These are phyloP conservation scores for Aspergillus bombycis DNA, from an alignment of 2,329 filamentous ascomycete genomes.

Conservation along the genomic window DNA sequence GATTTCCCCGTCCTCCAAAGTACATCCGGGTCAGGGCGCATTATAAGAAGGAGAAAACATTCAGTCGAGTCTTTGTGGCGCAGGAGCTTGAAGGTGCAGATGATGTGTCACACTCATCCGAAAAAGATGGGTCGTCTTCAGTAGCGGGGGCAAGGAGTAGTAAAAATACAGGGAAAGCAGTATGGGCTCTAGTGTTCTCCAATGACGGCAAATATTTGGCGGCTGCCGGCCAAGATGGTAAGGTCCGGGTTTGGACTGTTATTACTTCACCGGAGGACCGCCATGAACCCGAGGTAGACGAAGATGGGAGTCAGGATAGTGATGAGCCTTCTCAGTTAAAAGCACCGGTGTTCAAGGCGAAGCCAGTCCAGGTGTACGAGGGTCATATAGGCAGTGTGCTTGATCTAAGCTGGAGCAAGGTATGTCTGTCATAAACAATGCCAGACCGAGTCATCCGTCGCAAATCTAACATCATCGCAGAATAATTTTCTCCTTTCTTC, in stretches of 20 bases:
- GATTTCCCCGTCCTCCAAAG: slow-evolving; percentile 83
- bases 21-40: slow-evolving; percentile 85
- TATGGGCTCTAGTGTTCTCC: slow-evolving; percentile 94
- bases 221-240: slow-evolving; percentile 84
- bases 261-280: slow-evolving; percentile 82
- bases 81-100: slow-evolving; percentile 77
- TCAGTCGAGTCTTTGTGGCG: slow-evolving; percentile 85
- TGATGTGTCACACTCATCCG: slow-evolving; percentile 31
- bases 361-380: slow-evolving; percentile 76
- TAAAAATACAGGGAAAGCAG: slow-evolving; percentile 60
- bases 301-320: slow-evolving; percentile 57
- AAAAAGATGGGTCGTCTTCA: slow-evolving; percentile 34
- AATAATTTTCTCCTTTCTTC: slow-evolving; percentile 96
- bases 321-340: slow-evolving; percentile 67
- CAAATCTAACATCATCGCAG: slow-evolving; percentile 31
- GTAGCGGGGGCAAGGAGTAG: slow-evolving; percentile 24
- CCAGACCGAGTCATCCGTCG: neutral
- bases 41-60: slow-evolving; percentile 79
- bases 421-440: slow-evolving; percentile 28
- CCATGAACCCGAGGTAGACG: slow-evolving; percentile 70
- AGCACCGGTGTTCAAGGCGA: slow-evolving; percentile 84
- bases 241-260: slow-evolving; percentile 87
- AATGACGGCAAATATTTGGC: slow-evolving; percentile 88
- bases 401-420: slow-evolving; percentile 95
- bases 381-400: slow-evolving; percentile 86